These are phyloP conservation scores for Oldenlandia corymbosa DNA, from an alignment of 257 asterid species.

Conservation along the genomic window DNA sequence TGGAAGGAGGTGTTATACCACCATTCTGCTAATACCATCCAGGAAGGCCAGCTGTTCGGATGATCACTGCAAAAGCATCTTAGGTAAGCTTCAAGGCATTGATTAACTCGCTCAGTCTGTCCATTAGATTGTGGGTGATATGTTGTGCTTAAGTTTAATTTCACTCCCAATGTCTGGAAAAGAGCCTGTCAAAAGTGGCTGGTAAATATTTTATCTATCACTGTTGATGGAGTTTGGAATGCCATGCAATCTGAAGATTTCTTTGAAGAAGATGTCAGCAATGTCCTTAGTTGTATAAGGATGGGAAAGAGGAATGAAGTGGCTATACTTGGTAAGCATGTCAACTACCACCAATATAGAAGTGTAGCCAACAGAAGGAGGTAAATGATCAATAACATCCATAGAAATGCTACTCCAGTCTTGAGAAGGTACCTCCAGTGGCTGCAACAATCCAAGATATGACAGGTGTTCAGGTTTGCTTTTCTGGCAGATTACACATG, in stretches of 20 bases:
- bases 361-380: not conserved
- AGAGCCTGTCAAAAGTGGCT: not conserved
- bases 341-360: not conserved
- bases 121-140: not conserved
- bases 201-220: not conserved
- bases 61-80: not conserved
- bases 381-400: not conserved
- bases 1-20: not conserved
- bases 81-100: not conserved
- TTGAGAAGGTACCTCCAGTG: not conserved
- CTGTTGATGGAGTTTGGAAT: not conserved
- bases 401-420: not conserved
- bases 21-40: not conserved
- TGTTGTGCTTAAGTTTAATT: not conserved
- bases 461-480: not conserved
- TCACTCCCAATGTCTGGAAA: not conserved
- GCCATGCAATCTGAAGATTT: not conserved
- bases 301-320: not conserved
- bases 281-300: not conserved
- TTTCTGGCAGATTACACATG: not conserved
- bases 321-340: not conserved
- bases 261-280: not conserved
- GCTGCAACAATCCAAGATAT: not conserved
- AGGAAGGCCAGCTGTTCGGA: not conserved
- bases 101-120: not conserved